phyloP scores from a whole-genome alignment of 768 basidiomycete genomes.

The Lentinula raphanica region DNA sequence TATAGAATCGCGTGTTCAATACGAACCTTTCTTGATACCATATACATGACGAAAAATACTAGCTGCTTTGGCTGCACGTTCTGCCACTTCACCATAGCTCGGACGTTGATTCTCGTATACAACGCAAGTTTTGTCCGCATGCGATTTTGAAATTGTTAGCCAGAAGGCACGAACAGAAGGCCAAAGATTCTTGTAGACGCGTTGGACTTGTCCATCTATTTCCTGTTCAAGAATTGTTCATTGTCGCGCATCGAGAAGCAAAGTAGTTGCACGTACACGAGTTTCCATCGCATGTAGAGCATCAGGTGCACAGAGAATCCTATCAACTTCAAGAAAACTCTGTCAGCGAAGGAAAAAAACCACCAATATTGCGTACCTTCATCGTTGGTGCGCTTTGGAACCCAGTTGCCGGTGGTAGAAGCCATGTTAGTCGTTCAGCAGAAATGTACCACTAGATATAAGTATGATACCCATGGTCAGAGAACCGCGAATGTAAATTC shows the following conservation, averaged over 20 bases:
- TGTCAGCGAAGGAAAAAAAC: background rate
- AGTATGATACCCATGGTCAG: background rate
- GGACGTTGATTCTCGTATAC: slow-evolving; percentile 49
- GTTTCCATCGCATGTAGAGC: slow-evolving; percentile 45
- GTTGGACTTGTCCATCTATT: slow-evolving; percentile 44
- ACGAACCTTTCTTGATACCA: slow-evolving; percentile 45
- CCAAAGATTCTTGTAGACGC: slow-evolving; percentile 55
- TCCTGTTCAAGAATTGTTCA: background rate
- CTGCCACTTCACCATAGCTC: slow-evolving; percentile 43
- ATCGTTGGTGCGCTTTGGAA: background rate
- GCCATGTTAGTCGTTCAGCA: background rate
- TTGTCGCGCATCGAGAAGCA: background rate
- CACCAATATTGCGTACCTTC: background rate
- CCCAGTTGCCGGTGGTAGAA: background rate
- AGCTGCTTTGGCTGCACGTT: slow-evolving; percentile 38
- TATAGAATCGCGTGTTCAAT: too few species aligned
- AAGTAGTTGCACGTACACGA: slow-evolving; percentile 12
- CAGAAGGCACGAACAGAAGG: slow-evolving; percentile 50
- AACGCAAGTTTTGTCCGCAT: slow-evolving; percentile 43
- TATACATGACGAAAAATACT: slow-evolving; percentile 38
- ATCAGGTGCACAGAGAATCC: slow-evolving; percentile 40
- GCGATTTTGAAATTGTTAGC: slow-evolving; percentile 37
- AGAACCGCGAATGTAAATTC: background rate
- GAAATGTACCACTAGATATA: background rate
- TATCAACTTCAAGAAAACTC: slow-evolving; percentile 29